These are phyloP conservation scores for Trichoderma brevicompactum DNA, from an alignment of 2,329 filamentous ascomycete genomes.

Conservation along the genomic window DNA sequence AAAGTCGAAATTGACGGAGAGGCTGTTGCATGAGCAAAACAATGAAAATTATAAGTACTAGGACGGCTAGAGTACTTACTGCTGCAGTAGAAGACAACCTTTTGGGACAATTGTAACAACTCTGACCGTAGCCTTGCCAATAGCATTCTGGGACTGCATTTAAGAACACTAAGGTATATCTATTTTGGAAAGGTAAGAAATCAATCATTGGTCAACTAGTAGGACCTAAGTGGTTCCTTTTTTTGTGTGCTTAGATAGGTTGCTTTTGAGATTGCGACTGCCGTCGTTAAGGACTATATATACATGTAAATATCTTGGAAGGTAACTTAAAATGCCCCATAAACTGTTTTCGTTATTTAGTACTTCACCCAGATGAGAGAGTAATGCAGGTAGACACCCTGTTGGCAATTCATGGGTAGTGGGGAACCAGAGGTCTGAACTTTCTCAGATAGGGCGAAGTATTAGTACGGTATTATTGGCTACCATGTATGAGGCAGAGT, in stretches of 20 bases:
- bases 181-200: neutral
- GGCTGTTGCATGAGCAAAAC: conserved; percentile 41
- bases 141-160: neutral
- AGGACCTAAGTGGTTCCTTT: neutral
- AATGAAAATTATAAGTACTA: neutral
- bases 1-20: conserved; percentile 79
- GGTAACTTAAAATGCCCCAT: too few species aligned
- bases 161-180: too few species aligned
- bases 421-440: too few species aligned
- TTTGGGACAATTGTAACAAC: neutral
- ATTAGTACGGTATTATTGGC: too few species aligned
- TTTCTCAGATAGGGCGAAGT: too few species aligned
- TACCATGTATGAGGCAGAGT: too few species aligned
- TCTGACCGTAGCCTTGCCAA: neutral
- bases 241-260: neutral
- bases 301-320: too few species aligned
- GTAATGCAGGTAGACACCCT: too few species aligned
- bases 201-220: too few species aligned
- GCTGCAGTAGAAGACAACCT: neutral
- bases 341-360: too few species aligned
- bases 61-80: neutral
- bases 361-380: too few species aligned
- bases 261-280: neutral
- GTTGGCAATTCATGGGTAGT: too few species aligned
- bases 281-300: neutral